Evolutionary conservation across 2,329 filamentous ascomycete species (phyloP).

Genomic region (Claviceps sp.): DNA sequence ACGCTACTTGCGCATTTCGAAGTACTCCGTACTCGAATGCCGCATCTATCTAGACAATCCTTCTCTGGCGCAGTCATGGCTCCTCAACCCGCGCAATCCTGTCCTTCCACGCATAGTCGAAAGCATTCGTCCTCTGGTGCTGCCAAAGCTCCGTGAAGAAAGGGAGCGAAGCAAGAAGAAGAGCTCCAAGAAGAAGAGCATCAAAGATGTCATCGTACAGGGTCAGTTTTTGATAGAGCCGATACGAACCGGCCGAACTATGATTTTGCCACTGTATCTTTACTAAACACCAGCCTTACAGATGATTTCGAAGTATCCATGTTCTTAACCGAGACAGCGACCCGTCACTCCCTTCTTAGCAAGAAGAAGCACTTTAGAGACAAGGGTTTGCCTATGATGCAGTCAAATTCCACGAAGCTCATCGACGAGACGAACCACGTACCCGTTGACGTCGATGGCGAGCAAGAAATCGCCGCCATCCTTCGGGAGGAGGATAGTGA

Average conservation of each 20-base stretch:
- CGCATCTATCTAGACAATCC: constrained; percentile 94
- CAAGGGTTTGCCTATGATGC: constrained; percentile 36
- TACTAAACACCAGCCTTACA: constrained; percentile 20
- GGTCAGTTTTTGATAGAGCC: constrained; percentile 34
- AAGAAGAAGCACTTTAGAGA: constrained; percentile 71
- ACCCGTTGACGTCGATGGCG: constrained; percentile 32
- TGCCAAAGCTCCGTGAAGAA: constrained; percentile 86
- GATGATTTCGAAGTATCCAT: constrained; percentile 95
- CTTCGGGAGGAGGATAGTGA: constrained; percentile 38
- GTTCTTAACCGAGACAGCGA: constrained; percentile 77
- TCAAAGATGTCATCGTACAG: constrained; percentile 77
- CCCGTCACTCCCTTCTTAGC: constrained; percentile 72
- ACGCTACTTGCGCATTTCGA: constrained; percentile 81
- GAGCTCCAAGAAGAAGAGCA: constrained; percentile 59
- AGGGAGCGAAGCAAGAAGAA: constrained; percentile 47
- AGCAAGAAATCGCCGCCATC: constrained; percentile 9
- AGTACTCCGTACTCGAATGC: constrained; percentile 89
- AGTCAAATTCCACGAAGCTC: constrained; percentile 49
- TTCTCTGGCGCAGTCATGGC: constrained; percentile 66
- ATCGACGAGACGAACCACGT: constrained; percentile 42
- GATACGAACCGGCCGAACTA: neutral
- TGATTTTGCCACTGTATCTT: neutral
- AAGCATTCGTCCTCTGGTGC: constrained; percentile 69
- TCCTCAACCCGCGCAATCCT: constrained; percentile 63
- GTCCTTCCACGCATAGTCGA: constrained; percentile 74